Evolutionary conservation across 2,329 filamentous ascomycete species (phyloP), one percentile per base, ranked within the genome.

Genomic region (Penicillium sp.): DNA sequence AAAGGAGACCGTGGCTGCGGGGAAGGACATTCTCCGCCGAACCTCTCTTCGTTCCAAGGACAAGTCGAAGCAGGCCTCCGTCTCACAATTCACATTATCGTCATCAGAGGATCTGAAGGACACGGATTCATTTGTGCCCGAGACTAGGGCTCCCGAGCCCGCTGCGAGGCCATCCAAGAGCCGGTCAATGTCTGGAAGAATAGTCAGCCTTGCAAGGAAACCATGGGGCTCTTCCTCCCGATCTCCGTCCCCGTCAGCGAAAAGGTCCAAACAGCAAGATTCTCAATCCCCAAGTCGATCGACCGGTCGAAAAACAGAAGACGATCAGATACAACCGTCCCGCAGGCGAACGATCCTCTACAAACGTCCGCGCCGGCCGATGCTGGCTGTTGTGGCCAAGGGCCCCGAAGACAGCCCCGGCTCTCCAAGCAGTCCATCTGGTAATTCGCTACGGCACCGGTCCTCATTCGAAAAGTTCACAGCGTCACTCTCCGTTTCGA

Each of bases 191-290:
- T 73, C 76, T n/a, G 74, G 71, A 29, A 72, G 75, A 22, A 67
- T 78, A 55, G 72, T 72, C 42, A 75, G 67, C 40, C 66, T 79
- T 46, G 74, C 75, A 31, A 70, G 75, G 42, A 77, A 75, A 61
- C 73, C 75, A 48, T 79, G 75, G 75, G 66, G 62, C 38, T 68
- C 69, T 9, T 64, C 66, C 5, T 75, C 73, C 24, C 69, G 73
- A 52, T 73, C 75, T 4, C 70, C 74, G 7, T 76, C 75, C 19
- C 73, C 74, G 3, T 67, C 64, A 15, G 62, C 65, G 2, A 68
- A 67, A 49, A 55, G 58, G 41, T 48, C 61, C 28, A 63, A 61
- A 53, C 58, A 58, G 26, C 68, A 69, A 49, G 64, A 66, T 19
- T 49, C 47, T 33, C 56, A 58, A 41, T 61, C 63, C 13, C 57